These are phyloP conservation scores for Amphicarpaea edgeworthii DNA, from an alignment of 306 rosid genomes.

Conservation along the genomic window DNA sequence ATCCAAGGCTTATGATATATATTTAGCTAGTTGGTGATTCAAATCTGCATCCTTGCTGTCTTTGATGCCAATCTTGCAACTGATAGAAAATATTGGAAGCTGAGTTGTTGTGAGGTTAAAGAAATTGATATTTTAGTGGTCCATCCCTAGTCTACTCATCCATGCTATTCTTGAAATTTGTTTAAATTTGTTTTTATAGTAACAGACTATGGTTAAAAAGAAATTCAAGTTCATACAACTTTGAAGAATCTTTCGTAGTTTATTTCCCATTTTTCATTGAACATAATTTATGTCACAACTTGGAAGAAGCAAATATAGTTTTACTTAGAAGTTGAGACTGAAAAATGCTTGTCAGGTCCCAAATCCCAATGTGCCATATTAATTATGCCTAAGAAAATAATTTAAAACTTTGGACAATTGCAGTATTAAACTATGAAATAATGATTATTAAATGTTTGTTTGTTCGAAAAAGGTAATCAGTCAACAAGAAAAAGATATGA, in stretches of 20 bases:
- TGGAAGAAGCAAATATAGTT: constrained; percentile 13
- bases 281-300: not conserved
- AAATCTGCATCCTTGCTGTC: constrained; percentile 27
- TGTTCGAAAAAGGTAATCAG: constrained; percentile 13
- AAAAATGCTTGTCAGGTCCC: too few species aligned
- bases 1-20: not conserved
- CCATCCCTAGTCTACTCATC: not conserved
- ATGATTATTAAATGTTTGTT: constrained; percentile 21
- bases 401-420: constrained; percentile 5
- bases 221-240: not conserved
- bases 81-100: constrained; percentile 13
- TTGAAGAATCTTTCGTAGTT: not conserved
- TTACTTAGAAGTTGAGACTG: too few species aligned
- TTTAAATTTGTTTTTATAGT: not conserved
- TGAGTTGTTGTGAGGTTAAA: constrained; percentile 20
- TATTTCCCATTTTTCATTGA: not conserved
- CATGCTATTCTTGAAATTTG: not conserved
- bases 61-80: not conserved
- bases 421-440: constrained; percentile 24
- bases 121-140: constrained; percentile 13
- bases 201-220: not conserved
- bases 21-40: constrained; percentile 14
- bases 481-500: constrained; percentile 1
- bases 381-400: not conserved
- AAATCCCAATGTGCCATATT: not conserved